Evolutionary conservation across 2,329 filamentous ascomycete species (phyloP).

Genomic region (Pseudomassariella vexata): DNA sequence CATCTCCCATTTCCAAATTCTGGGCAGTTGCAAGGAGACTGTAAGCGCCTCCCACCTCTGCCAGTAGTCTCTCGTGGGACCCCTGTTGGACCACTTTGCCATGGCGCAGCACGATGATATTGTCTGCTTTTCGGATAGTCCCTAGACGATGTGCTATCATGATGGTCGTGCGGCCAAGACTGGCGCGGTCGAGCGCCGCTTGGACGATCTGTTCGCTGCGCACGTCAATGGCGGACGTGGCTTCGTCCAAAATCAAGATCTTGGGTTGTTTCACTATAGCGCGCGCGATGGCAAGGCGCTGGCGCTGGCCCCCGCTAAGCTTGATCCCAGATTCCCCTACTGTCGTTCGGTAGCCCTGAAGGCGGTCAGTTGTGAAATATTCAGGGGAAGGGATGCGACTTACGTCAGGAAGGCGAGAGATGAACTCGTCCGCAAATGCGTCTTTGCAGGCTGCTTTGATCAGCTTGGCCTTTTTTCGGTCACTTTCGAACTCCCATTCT

Average conservation of each 20-base stretch:
- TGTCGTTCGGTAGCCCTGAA: constrained; percentile 58
- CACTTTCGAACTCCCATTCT: constrained; percentile 40
- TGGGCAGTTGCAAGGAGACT: constrained; percentile 12
- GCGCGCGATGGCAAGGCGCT: constrained; percentile 60
- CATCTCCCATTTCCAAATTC: too few relatives aligned
- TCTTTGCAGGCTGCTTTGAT: constrained; percentile 57
- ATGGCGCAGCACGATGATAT: constrained; percentile 47
- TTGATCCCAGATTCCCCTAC: constrained; percentile 59
- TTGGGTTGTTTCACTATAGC: constrained; percentile 58
- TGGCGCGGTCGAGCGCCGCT: constrained; percentile 56
- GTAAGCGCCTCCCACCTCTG: constrained; percentile 8
- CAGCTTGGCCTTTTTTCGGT: constrained; percentile 46
- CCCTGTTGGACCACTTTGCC: constrained; percentile 13
- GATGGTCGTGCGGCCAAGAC: constrained; percentile 55
- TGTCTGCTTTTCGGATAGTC: constrained; percentile 69
- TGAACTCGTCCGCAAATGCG: constrained; percentile 62
- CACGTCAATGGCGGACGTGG: constrained; percentile 60
- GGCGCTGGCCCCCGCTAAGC: constrained; percentile 63
- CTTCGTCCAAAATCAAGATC: constrained; percentile 63
- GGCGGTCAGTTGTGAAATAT: constrained; percentile 37
- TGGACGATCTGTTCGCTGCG: constrained; percentile 47
- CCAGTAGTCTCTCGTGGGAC: constrained; percentile 13
- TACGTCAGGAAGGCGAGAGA: constrained; percentile 52
- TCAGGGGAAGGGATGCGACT: constrained; percentile 20
- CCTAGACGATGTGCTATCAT: constrained; percentile 69